Evolutionary conservation across 2,329 filamentous ascomycete genomes (phyloP).

Genomic region (Exophiala sp.): DNA sequence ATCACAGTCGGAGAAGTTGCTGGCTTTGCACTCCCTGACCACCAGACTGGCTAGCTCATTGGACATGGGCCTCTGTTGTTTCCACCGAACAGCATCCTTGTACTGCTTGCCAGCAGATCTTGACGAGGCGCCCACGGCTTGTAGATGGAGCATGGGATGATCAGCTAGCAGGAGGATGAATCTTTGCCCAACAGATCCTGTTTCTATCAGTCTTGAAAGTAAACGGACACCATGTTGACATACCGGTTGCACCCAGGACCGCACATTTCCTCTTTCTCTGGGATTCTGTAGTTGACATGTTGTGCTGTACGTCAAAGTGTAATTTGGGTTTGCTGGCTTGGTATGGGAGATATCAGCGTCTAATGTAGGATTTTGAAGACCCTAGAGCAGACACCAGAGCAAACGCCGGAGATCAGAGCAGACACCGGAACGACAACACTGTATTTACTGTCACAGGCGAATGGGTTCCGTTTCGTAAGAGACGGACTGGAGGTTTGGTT

Average conservation of each 20-base stretch:
- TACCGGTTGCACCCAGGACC: slow-evolving; percentile 27
- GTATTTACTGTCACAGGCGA: no score
- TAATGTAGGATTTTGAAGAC: neutral
- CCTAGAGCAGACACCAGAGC: no score
- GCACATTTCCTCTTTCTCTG: slow-evolving; percentile 25
- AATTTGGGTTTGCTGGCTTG: neutral
- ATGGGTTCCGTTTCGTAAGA: no score
- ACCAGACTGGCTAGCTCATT: slow-evolving; percentile 71
- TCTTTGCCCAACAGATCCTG: slow-evolving; percentile 85
- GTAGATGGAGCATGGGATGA: slow-evolving; percentile 81
- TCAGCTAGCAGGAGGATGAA: slow-evolving; percentile 89
- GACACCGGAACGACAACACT: no score
- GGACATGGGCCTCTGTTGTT: slow-evolving; percentile 81
- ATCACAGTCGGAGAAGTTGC: slow-evolving; percentile 84
- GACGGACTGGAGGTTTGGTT: no score
- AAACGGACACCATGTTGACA: neutral
- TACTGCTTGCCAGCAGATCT: slow-evolving; percentile 91
- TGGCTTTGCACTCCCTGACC: slow-evolving; percentile 78
- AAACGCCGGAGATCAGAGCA: no score
- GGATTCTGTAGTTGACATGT: neutral
- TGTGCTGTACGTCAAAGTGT: neutral
- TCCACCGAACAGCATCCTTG: slow-evolving; percentile 91
- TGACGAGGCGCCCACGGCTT: slow-evolving; percentile 84
- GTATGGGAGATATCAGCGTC: no score
- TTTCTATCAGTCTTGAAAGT: neutral